Conservation (phyloP, 1,284 basidiomycete genomes). For the Cutaneotrichosporon sp. region DNA sequence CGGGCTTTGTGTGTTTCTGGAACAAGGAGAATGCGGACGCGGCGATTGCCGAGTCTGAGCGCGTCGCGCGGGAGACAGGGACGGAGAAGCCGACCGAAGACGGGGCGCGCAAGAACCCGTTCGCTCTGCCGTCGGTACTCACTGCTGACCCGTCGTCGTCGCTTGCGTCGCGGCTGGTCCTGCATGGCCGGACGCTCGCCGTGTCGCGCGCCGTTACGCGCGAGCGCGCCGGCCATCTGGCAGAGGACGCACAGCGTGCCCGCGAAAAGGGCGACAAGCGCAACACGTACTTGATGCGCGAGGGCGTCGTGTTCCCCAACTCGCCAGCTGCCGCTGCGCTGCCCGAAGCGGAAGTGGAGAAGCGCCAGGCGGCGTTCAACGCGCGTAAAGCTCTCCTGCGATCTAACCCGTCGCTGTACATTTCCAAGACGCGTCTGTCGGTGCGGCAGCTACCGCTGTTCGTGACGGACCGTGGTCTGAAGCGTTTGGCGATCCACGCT, state of each 20-base stretch:
- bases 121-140: slow-evolving; percentile 75
- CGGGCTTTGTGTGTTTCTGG: slow-evolving; percentile 98
- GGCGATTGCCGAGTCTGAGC: slow-evolving; percentile 73
- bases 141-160: slow-evolving; percentile 92
- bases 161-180: slow-evolving; percentile 72
- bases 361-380: slow-evolving; percentile 74
- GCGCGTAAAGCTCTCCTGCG: slow-evolving; percentile 72
- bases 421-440: slow-evolving; percentile 88
- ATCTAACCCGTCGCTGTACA: slow-evolving; percentile 87
- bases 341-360: slow-evolving; percentile 68
- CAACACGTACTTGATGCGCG: slow-evolving; percentile 90
- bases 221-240: slow-evolving; percentile 76
- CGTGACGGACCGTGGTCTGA: slow-evolving; percentile 81
- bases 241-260: slow-evolving; percentile 75
- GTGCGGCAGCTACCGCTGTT: slow-evolving; percentile 88
- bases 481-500: slow-evolving; percentile 78
- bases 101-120: slow-evolving; percentile 68
- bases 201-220: slow-evolving; percentile 86
- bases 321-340: slow-evolving; percentile 68
- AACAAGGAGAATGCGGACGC: slow-evolving; percentile 83
- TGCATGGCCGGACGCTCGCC: slow-evolving; percentile 89
- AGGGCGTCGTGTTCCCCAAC: slow-evolving; percentile 89
- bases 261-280: slow-evolving; percentile 90
- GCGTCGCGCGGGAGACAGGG: slow-evolving; percentile 59
- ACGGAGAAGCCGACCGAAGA: slow-evolving; percentile 28